These are phyloP conservation scores for Phtheirospermum japonicum DNA, from an alignment of 257 asterid genomes.

Conservation along the genomic window DNA sequence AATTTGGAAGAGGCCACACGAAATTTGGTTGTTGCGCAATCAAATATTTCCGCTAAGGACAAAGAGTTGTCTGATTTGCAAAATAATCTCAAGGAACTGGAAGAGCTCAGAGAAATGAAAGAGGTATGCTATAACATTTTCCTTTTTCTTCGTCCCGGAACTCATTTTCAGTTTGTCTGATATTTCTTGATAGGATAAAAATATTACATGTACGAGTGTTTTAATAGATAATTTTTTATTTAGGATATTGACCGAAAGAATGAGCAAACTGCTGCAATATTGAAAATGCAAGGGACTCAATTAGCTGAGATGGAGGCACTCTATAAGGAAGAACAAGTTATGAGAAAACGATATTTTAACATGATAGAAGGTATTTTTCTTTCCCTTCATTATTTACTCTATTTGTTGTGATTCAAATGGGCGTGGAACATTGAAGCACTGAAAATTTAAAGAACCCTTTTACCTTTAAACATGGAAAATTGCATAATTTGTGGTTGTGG, in stretches of 20 bases:
- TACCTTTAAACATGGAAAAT: not conserved
- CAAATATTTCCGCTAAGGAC: conserved; percentile 60
- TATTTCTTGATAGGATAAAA: not conserved
- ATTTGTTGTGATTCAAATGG: not conserved
- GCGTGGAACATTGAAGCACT: not conserved
- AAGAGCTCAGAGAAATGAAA: conserved; percentile 94
- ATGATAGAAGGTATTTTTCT: conserved; percentile 72
- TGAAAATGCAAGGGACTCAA: conserved; percentile 96
- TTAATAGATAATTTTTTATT: conserved; percentile 22
- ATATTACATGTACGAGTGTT: conserved; percentile 15
- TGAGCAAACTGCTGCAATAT: conserved; percentile 93
- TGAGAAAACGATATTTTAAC: conserved; percentile 89
- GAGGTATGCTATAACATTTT: conserved; percentile 49
- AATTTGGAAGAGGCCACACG: conserved; percentile 57
- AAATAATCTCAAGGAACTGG: conserved; percentile 80
- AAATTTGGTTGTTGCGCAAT: conserved; percentile 50
- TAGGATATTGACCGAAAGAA: conserved; percentile 94
- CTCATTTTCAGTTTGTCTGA: not conserved
- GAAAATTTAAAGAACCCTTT: not conserved
- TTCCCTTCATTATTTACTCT: not conserved
- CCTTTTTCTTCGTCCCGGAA: not conserved
- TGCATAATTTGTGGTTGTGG: conserved; percentile 5
- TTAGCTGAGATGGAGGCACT: conserved; percentile 91
- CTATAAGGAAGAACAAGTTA: conserved; percentile 88
- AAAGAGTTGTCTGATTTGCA: conserved; percentile 56